Percentiles rank a stretch among this genome's conserved stretches.
Evolutionary conservation across 2,329 filamentous ascomycete genomes (phyloP).

Genomic region (Aspergillus novofumigatus): DNA sequence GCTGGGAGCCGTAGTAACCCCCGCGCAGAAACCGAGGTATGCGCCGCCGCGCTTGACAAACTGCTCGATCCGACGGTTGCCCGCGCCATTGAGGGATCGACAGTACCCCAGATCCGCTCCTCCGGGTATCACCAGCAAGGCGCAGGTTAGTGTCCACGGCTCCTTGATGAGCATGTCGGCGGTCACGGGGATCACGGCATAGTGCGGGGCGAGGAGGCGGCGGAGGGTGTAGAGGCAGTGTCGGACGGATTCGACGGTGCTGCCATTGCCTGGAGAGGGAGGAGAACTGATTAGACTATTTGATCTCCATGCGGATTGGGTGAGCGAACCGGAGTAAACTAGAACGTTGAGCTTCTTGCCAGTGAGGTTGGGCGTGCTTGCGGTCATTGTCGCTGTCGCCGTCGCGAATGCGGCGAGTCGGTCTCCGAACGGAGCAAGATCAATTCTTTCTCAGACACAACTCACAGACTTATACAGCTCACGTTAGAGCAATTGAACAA

Average conservation of each 20-base stretch:
- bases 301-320: slow-evolving; percentile 20
- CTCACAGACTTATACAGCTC: background rate
- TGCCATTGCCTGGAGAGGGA: slow-evolving; percentile 65
- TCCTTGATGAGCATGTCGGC: slow-evolving; percentile 79
- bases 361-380: slow-evolving; percentile 48
- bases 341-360: slow-evolving; percentile 76
- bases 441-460: slow-evolving; percentile 1
- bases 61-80: slow-evolving; percentile 77
- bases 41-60: slow-evolving; percentile 81
- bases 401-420: slow-evolving; percentile 1
- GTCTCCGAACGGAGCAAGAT: background rate
- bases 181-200: slow-evolving; percentile 83
- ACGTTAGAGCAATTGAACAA: slow-evolving; percentile 10
- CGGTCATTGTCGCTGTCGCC: no score
- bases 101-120: slow-evolving; percentile 94
- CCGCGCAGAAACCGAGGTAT: slow-evolving; percentile 90
- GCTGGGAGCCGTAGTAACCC: slow-evolving; percentile 82
- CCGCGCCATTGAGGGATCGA: slow-evolving; percentile 77
- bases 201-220: slow-evolving; percentile 79
- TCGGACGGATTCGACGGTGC: slow-evolving; percentile 80
- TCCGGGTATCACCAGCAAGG: slow-evolving; percentile 85
- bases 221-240: slow-evolving; percentile 86
- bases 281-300: slow-evolving; percentile 23
- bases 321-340: slow-evolving; percentile 74
- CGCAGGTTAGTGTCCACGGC: slow-evolving; percentile 83